phyloP scores from a whole-genome alignment of 2,329 filamentous ascomycete species.

The Calonectria ilicicola region DNA sequence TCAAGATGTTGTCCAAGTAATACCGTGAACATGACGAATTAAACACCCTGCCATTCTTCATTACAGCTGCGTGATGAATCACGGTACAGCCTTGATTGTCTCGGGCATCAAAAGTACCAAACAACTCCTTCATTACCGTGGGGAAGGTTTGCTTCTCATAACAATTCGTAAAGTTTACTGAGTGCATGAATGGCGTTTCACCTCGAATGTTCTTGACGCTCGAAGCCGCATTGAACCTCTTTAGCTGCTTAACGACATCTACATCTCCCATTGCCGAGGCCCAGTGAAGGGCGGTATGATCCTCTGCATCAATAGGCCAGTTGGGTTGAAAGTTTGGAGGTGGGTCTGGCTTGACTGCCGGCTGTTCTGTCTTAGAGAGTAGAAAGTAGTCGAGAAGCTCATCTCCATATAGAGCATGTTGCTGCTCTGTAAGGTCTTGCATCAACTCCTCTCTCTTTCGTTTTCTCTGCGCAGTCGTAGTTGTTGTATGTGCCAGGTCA shows the following conservation, averaged over 20 bases:
- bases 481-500: conserved; percentile 74
- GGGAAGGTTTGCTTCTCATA: conserved; percentile 94
- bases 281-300: conserved; percentile 96
- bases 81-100: conserved; percentile 89
- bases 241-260: conserved; percentile 88
- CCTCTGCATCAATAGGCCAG: conserved; percentile 91
- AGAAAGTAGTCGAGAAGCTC: conserved; percentile 97
- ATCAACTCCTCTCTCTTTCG: conserved; percentile 78
- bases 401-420: conserved; percentile 92
- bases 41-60: conserved; percentile 82
- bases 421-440: conserved; percentile 78
- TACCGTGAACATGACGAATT: conserved; percentile 93
- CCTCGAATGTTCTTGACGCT: conserved; percentile 77
- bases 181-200: conserved; percentile 94
- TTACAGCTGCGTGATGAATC: conserved; percentile 93
- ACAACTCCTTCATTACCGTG: conserved; percentile 83
- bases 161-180: conserved; percentile 96
- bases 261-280: conserved; percentile 97
- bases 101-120: conserved; percentile 81
- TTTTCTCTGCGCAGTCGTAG: conserved; percentile 73
- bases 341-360: conserved; percentile 79
- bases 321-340: conserved; percentile 90
- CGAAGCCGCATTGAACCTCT: conserved; percentile 81
- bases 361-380: conserved; percentile 82
- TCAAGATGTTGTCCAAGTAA: conserved; percentile 91